A percentile compares a stretch with the other conserved stretches of the same genome.
Evolutionary conservation across 1,284 basidiomycete species (phyloP).

Genomic region (Pascua sp.): DNA sequence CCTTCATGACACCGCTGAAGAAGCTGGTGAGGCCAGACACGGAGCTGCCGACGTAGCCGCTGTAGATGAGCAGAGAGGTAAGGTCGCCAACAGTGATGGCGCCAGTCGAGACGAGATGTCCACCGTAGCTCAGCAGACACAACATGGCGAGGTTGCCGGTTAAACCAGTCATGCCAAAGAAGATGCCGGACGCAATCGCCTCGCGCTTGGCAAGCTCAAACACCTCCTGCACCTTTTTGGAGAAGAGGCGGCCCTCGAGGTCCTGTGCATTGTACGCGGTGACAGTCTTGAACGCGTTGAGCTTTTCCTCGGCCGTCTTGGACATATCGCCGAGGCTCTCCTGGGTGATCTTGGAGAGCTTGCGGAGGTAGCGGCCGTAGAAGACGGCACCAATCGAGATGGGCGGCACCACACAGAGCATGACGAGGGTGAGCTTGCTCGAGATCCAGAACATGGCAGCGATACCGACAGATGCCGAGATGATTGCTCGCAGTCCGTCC

Average conservation of each 20-base stretch:
- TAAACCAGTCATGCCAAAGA: constrained; percentile 90
- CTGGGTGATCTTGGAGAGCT: constrained; percentile 85
- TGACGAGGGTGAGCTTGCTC: constrained; percentile 80
- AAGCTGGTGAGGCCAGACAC: constrained; percentile 51
- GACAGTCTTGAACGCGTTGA: constrained; percentile 89
- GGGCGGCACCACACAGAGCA: constrained; percentile 92
- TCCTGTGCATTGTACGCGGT: constrained; percentile 77
- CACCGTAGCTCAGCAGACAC: constrained; percentile 86
- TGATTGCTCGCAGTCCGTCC: constrained; percentile 76
- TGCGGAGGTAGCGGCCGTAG: constrained; percentile 91
- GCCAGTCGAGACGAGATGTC: constrained; percentile 80
- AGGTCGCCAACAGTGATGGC: constrained; percentile 87
- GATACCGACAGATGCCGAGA: constrained; percentile 84
- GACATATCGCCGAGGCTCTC: constrained; percentile 94
- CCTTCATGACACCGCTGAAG: constrained; percentile 49
- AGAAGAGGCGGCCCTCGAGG: constrained; percentile 62
- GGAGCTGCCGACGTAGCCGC: constrained; percentile 60
- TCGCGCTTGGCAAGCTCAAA: constrained; percentile 78
- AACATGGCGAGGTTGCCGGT: constrained; percentile 91
- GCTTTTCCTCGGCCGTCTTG: constrained; percentile 83
- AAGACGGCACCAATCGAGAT: constrained; percentile 93
- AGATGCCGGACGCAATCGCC: constrained; percentile 84
- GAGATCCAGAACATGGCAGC: constrained; percentile 96
- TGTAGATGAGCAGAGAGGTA: constrained; percentile 87
- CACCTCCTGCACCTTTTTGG: constrained; percentile 61